phyloP scores from a whole-genome alignment of 129 eudicot species.

The Centrapalus pauciflorus region DNA sequence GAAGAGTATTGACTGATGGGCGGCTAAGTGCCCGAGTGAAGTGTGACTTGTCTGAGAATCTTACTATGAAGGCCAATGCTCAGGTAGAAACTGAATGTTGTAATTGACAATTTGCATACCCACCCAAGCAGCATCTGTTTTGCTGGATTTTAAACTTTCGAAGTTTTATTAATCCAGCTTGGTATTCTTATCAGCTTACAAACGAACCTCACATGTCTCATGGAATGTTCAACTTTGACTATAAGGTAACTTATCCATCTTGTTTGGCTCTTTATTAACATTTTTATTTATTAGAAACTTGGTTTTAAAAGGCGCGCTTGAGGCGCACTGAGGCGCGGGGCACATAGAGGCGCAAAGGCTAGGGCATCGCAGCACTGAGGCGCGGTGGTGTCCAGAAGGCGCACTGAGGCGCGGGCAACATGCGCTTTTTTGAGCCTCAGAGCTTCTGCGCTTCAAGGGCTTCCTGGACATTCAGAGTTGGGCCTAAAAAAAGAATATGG shows the following conservation, averaged over 20 bases:
- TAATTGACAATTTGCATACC: not conserved
- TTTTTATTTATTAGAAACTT: too few species aligned
- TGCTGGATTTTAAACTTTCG: not conserved
- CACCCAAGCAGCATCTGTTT: not conserved
- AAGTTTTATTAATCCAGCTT: slow-evolving; percentile 11
- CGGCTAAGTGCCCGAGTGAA: slow-evolving; percentile 86
- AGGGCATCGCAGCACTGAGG: too few species aligned
- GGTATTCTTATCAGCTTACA: slow-evolving; percentile 53
- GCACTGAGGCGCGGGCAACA: too few species aligned
- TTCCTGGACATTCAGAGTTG: too few species aligned
- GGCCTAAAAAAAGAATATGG: too few species aligned
- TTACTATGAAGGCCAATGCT: slow-evolving; percentile 79
- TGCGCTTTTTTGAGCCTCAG: too few species aligned
- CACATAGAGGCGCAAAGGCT: too few species aligned
- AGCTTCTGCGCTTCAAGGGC: too few species aligned
- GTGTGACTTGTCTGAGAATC: slow-evolving; percentile 84
- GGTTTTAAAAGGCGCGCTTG: too few species aligned
- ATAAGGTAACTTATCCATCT: slow-evolving; percentile 52
- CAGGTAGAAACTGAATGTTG: slow-evolving; percentile 44
- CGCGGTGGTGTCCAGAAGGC: too few species aligned
- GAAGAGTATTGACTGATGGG: slow-evolving; percentile 86
- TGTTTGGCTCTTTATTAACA: not conserved
- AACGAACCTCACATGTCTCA: slow-evolving; percentile 97
- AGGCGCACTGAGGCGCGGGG: too few species aligned
- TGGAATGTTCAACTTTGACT: slow-evolving; percentile 83